These are phyloP conservation scores for Talaromyces sp. DNA, from an alignment of 2,329 filamentous ascomycete species.

Conservation along the genomic window DNA sequence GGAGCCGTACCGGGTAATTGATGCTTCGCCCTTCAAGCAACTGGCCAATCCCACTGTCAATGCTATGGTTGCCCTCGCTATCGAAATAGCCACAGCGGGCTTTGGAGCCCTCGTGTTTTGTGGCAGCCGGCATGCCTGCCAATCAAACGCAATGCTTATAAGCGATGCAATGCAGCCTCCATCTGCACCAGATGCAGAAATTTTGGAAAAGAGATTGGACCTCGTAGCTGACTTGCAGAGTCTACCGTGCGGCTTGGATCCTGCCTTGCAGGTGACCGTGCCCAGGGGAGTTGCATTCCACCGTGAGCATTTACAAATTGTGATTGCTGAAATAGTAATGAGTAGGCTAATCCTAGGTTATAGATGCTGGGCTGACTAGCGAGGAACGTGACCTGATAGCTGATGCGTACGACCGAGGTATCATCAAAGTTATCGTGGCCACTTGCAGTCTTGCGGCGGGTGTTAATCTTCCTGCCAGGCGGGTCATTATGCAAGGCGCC, in stretches of 20 bases:
- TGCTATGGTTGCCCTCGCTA: conserved; percentile 63
- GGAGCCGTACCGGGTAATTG: conserved; percentile 42
- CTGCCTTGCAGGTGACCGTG: conserved; percentile 59
- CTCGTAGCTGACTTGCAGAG: conserved; percentile 62
- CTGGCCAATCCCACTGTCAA: conserved; percentile 62
- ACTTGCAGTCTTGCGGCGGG: conserved; percentile 77
- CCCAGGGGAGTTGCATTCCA: conserved; percentile 68
- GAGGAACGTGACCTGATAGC: conserved; percentile 71
- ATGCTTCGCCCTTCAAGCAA: conserved; percentile 55
- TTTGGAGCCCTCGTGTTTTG: conserved; percentile 71
- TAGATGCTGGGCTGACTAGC: conserved; percentile 54
- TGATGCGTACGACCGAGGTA: conserved; percentile 63
- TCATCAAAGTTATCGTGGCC: conserved; percentile 65
- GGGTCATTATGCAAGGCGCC: conserved; percentile 70
- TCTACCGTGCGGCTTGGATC: conserved; percentile 61
- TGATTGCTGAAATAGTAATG: background rate
- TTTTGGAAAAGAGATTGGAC: conserved; percentile 57
- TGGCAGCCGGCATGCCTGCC: conserved; percentile 62
- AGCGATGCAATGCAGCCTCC: conserved; percentile 58
- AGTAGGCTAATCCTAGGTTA: conserved; percentile 23
- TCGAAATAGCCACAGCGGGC: conserved; percentile 62
- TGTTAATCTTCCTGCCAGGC: conserved; percentile 67
- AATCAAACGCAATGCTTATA: conserved; percentile 63
- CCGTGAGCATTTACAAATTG: conserved; percentile 42
- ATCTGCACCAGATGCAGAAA: conserved; percentile 40